Evolutionary conservation across 306 rosid genomes (phyloP), one percentile per base, ranked within the genome.

Genomic region (Dalbergia cultrata): DNA sequence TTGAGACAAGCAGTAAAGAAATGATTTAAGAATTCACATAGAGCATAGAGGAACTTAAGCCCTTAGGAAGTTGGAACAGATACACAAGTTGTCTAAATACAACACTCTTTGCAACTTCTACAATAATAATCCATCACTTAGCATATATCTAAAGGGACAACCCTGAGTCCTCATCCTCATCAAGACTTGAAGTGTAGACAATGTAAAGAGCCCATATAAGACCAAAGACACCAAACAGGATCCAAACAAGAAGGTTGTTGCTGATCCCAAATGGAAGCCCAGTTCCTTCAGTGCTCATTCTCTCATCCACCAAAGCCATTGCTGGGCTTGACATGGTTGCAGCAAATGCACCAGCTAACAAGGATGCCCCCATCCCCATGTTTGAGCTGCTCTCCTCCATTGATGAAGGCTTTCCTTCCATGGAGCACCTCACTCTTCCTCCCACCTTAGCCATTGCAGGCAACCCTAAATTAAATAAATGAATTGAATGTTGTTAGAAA

Each of bases 241-340:
- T 88, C 97, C 99, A 95, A 49, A 90, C 95, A 14, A 95, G 94
- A 82, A 88, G 80, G 85, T 93, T 95, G 92, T 93, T 95, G 92
- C 98, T 95, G 73, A 95, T 84, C 1, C 99, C 99, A 77, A 93
- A 93, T 18, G 99, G 99, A 78, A 95, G 95, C 19, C 99, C 99
- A 12, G 99, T 93, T 52, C 99, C 99, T 82, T 95, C 99, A n/a
- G 99, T 95, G 90, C 76, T 78, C 89, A 95, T 0, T 82, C 99
- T 90, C 16, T 95, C 99, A 77, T 95, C 99, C 85, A 95, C 99
- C 88, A 95, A 74, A 41, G 94, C 97, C 93, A 91, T 86, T 61
- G 97, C 94, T 33, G 97, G 95, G 81, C 93, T 84, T 34, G 97
- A 82, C 94, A 91, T 82, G 37, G 88, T 82, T 57, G 92, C 81